phyloP scores from a whole-genome alignment of 257 asterid genomes.

The Galeopsis tetrahit region DNA sequence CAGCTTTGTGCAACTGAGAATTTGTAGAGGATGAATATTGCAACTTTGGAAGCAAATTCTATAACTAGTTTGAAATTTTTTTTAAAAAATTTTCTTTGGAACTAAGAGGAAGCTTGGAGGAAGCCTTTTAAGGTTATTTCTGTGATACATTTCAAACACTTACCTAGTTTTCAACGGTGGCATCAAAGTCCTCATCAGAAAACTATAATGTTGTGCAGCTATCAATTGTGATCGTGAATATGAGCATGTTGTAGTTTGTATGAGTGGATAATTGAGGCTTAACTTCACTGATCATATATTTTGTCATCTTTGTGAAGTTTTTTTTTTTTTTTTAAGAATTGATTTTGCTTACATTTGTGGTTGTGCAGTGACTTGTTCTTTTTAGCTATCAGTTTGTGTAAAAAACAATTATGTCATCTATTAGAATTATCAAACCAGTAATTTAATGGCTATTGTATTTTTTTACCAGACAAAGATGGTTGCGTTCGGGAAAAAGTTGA shows the following conservation, averaged over 20 bases:
- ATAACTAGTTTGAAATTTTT: slow-evolving; percentile 14
- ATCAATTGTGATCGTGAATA: slow-evolving; percentile 24
- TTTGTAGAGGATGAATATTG: slow-evolving; percentile 13
- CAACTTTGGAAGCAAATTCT: slow-evolving; percentile 12
- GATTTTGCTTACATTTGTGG: slow-evolving; percentile 19
- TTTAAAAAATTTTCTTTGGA: background rate
- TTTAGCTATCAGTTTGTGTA: slow-evolving; percentile 13
- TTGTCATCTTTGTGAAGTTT: background rate
- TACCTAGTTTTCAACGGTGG: slow-evolving; percentile 18
- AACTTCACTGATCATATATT: background rate
- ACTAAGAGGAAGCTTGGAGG: background rate
- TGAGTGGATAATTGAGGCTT: slow-evolving; percentile 9
- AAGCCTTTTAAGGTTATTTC: slow-evolving; percentile 4
- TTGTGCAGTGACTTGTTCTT: slow-evolving; percentile 5
- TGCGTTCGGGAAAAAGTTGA: slow-evolving; percentile 91
- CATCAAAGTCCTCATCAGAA: slow-evolving; percentile 10
- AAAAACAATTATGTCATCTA: background rate
- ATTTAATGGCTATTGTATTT: slow-evolving; percentile 29
- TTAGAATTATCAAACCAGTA: background rate
- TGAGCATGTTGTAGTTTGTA: slow-evolving; percentile 16
- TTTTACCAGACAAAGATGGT: slow-evolving; percentile 68
- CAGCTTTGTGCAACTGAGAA: slow-evolving; percentile 16
- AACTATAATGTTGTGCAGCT: slow-evolving; percentile 13
- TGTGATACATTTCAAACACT: slow-evolving; percentile 18
- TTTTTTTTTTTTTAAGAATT: background rate